Conservation (phyloP, 352 stramenopile species). For the Discostella stelligera region DNA sequence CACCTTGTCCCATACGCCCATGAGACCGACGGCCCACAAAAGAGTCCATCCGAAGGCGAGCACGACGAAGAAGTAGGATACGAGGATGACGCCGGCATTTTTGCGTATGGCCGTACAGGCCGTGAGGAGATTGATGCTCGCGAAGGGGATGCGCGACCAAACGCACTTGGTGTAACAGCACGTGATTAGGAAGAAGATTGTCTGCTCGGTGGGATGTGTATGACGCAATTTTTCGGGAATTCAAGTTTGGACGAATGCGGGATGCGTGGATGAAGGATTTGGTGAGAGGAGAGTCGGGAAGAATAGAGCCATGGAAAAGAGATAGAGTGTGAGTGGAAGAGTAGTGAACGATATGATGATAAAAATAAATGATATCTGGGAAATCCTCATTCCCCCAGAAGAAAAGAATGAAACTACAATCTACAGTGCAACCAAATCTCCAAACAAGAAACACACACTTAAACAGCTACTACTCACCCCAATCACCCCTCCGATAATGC, state of each 20-base stretch:
- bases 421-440: no score
- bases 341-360: no score
- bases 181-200: constrained; percentile 59
- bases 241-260: no score
- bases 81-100: constrained; percentile 60
- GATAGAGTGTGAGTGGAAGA: no score
- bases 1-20: constrained; percentile 53
- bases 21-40: constrained; percentile 86
- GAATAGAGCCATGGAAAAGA: neutral
- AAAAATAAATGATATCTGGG: no score
- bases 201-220: no score
- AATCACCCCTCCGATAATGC: constrained; percentile 55
- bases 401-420: no score
- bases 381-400: no score
- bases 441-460: no score
- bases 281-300: neutral
- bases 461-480: neutral
- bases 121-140: constrained; percentile 78
- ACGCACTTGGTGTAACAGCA: constrained; percentile 83
- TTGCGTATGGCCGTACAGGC: constrained; percentile 61
- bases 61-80: constrained; percentile 86
- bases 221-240: no score
- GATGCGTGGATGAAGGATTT: neutral
- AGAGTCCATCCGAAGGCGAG: constrained; percentile 89
- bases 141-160: constrained; percentile 91